Evolutionary conservation across 2,329 filamentous ascomycete species (phyloP).

Genomic region (Ceratocystiopsis minuta): DNA sequence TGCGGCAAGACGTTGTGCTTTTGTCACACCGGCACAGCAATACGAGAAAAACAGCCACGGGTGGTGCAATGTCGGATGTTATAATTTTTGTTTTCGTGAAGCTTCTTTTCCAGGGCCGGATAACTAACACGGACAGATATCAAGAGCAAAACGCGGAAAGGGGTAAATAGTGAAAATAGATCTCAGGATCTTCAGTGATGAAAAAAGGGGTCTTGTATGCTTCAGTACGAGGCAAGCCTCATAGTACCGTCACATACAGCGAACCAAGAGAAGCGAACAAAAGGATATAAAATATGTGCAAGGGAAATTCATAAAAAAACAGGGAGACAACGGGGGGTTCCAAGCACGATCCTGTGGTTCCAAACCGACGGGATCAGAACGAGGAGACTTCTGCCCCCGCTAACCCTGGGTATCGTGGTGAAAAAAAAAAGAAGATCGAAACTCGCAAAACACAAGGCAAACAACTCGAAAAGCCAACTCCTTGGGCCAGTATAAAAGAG

Average conservation of each 20-base stretch:
- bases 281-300: slow-evolving; percentile 4
- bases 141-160: neutral
- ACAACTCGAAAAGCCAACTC: neutral
- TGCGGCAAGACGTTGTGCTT: too few species aligned
- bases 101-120: neutral
- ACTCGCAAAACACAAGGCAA: too few species aligned
- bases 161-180: neutral
- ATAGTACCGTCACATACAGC: neutral
- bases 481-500: neutral
- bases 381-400: too few species aligned
- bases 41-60: too few species aligned
- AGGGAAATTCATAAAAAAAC: neutral
- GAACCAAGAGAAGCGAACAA: neutral
- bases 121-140: neutral
- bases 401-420: too few species aligned
- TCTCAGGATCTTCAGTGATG: neutral
- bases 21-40: too few species aligned
- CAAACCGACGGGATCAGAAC: too few species aligned
- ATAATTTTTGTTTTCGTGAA: slow-evolving; percentile 4
- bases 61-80: slow-evolving; percentile 9
- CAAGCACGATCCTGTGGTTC: too few species aligned
- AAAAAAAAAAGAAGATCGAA: too few species aligned
- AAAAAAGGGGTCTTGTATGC: neutral
- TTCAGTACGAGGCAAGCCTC: slow-evolving; percentile 3
- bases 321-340: neutral